phyloP scores from a whole-genome alignment of 176 grass and related monocot species.

The Oryza coarctata region DNA sequence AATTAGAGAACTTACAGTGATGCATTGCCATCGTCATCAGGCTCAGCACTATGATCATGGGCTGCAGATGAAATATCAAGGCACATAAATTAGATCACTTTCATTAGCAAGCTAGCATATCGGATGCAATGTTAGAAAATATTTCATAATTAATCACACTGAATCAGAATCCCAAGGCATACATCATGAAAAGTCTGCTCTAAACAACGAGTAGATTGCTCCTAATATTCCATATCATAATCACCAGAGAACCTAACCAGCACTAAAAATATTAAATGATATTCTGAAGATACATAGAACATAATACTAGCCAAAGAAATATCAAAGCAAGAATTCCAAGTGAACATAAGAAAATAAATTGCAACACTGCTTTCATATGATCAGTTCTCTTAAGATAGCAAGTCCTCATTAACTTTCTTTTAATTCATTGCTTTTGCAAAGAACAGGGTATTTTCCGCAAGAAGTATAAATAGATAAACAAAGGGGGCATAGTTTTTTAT shows the following conservation, averaged over 20 bases:
- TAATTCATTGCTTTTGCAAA: background rate
- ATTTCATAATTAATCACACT: background rate
- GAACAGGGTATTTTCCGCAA: background rate
- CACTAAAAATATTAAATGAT: constrained; percentile 3
- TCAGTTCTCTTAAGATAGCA: background rate
- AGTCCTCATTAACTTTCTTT: background rate
- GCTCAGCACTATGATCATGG: constrained; percentile 23
- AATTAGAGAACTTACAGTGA: constrained; percentile 50
- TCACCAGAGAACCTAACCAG: background rate
- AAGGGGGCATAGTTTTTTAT: too few relatives aligned
- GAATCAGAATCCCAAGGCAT: constrained; percentile 1
- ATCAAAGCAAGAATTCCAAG: background rate
- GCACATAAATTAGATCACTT: constrained; percentile 8
- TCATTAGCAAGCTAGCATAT: background rate
- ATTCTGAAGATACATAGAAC: constrained; percentile 11
- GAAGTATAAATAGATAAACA: constrained; percentile 13
- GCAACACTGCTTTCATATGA: background rate
- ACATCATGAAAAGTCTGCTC: background rate
- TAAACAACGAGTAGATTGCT: constrained; percentile 17
- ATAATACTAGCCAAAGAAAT: background rate
- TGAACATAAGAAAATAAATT: constrained; percentile 4
- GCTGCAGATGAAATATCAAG: constrained; percentile 48
- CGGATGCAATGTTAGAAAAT: constrained; percentile 1
- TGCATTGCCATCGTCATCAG: constrained; percentile 37
- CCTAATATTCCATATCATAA: background rate